Evolutionary conservation across 208 protist genomes (phyloP), one percentile per base, ranked within the genome.

Genomic region (Strigomonas galati): DNA sequence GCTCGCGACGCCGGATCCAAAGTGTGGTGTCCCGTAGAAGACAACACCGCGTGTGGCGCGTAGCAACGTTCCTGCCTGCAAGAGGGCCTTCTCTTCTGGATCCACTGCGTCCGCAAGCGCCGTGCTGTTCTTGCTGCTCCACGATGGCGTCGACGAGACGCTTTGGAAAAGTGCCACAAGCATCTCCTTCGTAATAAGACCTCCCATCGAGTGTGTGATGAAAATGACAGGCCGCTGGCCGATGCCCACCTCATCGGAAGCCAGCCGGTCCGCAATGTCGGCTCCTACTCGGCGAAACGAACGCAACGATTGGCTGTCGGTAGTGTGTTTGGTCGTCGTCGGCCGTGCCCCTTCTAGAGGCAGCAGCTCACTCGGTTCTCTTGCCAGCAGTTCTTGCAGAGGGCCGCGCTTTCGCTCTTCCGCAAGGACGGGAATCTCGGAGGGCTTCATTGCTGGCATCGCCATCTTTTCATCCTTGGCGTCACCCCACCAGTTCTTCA

Each of bases 1-100:
- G 54, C 80, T 87, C 5, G 81, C 81, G 19, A 91, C 62, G 2
- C 71, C 72, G 9, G 84, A 79, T 1, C 84, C 84, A 74, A 91
- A 91, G 69, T 91, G 84, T 21, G 84, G 84, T 6, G 84, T 91
- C 17, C 76, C 70, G 68, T 87, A 91, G 48, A 91, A 91, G 24
- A 91, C 84, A 27, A 85, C 72, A n/a, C 84, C 84, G 9, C 78
- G 73, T 0, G 82, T 56, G 19, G 73, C 69, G 12, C 69, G 59
- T 43, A 91, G 61, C 0, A 89, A 69, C 58, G 15, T n/a, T 1
- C 19, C 62, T 21, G 71, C 68, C 24, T 66, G 48, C 23, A 51
- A 52, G 12, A 75, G 32, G 10, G 63, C 62, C 0, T 52, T 49
- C 24, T 53, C 52, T 4, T 53, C 12, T 5, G n/a, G 24, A 2